Evolutionary conservation across 176 grass and related monocot species (phyloP), one percentile per base, ranked within the genome.

Genomic region (Zizania latifolia): DNA sequence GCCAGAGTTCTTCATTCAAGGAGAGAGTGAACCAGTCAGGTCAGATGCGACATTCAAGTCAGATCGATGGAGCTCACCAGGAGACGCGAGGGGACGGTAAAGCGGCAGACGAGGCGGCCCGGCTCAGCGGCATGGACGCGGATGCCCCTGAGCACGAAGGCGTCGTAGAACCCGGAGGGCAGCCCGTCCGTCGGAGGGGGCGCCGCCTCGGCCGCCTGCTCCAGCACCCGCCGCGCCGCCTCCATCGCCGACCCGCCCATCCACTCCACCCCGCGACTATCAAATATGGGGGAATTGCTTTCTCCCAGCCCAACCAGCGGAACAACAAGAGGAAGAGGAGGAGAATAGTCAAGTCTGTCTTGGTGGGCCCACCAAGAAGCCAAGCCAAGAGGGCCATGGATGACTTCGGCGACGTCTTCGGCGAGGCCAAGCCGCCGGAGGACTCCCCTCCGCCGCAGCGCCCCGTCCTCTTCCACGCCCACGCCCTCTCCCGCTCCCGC

Each of bases 121-220:
- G 86, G 86, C 48, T 92, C 83, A 59, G 82, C 62, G 74, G 65
- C 37, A 16, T 93, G 60, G n/a, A 89, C 75, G 61, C 83, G 89
- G 81, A 97, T 87, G 57, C 91, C 94, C 14, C 51, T 67, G 39
- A 97, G 85, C n/a, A 97, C 58, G 86, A 97, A 97, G 71, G 88
- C 88, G 44, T 97, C 88, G 81, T 97, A 97, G 91, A 97, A 97
- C 7, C 70, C 88, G 6, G 94, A 83, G 1, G 86, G 83, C 27
- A 85, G 75, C 43, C 57, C 31, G 39, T 78, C 89, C 8, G 83
- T 68, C n/a, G 83, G 92, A 8, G 80, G 56, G 15, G 57, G 83
- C 75, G 89, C 86, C 17, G 3, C 15, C 1, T 2, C 45, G 45
- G 83, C 90, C 40, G 81, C 78, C 63, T 53, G 74, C 71, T 93